These are phyloP conservation scores for Achaetomiella virescens DNA, from an alignment of 495 filamentous ascomycete genomes.

Conservation along the genomic window DNA sequence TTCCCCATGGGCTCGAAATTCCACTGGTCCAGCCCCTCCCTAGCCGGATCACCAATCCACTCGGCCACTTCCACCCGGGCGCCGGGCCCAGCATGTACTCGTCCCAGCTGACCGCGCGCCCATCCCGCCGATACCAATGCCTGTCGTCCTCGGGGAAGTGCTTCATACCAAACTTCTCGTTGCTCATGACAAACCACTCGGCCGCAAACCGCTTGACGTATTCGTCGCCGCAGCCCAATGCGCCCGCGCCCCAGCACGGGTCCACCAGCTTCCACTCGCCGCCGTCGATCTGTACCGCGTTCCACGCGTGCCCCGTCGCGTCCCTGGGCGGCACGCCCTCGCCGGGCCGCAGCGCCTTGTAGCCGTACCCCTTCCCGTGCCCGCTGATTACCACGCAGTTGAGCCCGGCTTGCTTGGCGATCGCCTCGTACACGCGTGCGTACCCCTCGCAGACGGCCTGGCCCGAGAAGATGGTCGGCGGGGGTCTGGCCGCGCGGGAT, in stretches of 20 bases:
- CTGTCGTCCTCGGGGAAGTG: constrained; percentile 69
- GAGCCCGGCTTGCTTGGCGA: constrained; percentile 70
- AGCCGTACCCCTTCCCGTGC: constrained; percentile 83
- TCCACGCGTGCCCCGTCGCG: constrained; percentile 73
- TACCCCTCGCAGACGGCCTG: constrained; percentile 90
- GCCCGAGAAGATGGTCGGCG: constrained; percentile 60
- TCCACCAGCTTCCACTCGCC: constrained; percentile 91
- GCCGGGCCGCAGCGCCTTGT: constrained; percentile 47
- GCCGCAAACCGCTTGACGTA: constrained; percentile 68
- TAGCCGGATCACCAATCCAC: constrained; percentile 45
- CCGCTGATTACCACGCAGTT: constrained; percentile 64
- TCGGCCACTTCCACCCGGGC: constrained; percentile 39
- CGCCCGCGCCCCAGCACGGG: constrained; percentile 88
- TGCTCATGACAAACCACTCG: constrained; percentile 66
- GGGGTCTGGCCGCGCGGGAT: constrained; percentile 60
- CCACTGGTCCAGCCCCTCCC: constrained; percentile 57
- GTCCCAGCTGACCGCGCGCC: constrained; percentile 56
- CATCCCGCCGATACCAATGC: constrained; percentile 60
- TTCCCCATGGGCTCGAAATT: constrained; percentile 55
- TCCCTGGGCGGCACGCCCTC: constrained; percentile 51
- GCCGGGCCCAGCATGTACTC: constrained; percentile 59
- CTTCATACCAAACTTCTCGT: constrained; percentile 69
- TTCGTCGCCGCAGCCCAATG: constrained; percentile 32
- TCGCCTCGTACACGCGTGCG: constrained; percentile 68
- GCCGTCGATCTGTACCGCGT: constrained; percentile 77